Conservation (phyloP, 768 basidiomycete genomes). For the Kwoniella sp. region DNA sequence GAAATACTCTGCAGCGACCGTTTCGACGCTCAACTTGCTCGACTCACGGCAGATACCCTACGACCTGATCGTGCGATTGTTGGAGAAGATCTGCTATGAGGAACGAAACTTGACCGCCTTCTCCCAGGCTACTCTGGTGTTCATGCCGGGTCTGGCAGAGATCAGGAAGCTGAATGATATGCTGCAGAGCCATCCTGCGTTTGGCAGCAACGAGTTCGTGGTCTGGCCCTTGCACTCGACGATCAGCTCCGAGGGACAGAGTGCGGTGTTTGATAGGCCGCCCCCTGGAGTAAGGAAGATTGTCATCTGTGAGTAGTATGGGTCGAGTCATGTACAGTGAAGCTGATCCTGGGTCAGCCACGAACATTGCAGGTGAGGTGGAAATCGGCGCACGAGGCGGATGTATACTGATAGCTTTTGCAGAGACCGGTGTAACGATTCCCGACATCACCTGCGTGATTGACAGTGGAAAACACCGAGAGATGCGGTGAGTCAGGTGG, state of each 20-base stretch:
- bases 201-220: slow-evolving; percentile 65
- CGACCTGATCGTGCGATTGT: slow-evolving; percentile 75
- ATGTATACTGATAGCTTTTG: slow-evolving; percentile 32
- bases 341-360: slow-evolving; percentile 19
- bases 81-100: slow-evolving; percentile 78
- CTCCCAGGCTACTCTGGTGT: slow-evolving; percentile 79
- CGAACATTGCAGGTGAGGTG: slow-evolving; percentile 25
- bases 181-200: slow-evolving; percentile 66
- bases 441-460: slow-evolving; percentile 97
- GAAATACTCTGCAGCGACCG: slow-evolving; percentile 71
- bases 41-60: slow-evolving; percentile 87
- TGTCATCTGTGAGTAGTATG: slow-evolving; percentile 66
- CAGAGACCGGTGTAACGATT: slow-evolving; percentile 97
- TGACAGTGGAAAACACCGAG: slow-evolving; percentile 86
- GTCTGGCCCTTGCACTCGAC: slow-evolving; percentile 87
- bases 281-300: slow-evolving; percentile 79
- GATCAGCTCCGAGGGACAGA: slow-evolving; percentile 84
- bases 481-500: slow-evolving; percentile 62
- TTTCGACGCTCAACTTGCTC: slow-evolving; percentile 72
- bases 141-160: slow-evolving; percentile 91
- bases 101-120: slow-evolving; percentile 56
- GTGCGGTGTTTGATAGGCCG: slow-evolving; percentile 83
- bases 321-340: neutral
- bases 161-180: slow-evolving; percentile 83
- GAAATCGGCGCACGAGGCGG: neutral